Evolutionary conservation across 345 rosid species (phyloP).

Genomic region (Carallia brachiata): DNA sequence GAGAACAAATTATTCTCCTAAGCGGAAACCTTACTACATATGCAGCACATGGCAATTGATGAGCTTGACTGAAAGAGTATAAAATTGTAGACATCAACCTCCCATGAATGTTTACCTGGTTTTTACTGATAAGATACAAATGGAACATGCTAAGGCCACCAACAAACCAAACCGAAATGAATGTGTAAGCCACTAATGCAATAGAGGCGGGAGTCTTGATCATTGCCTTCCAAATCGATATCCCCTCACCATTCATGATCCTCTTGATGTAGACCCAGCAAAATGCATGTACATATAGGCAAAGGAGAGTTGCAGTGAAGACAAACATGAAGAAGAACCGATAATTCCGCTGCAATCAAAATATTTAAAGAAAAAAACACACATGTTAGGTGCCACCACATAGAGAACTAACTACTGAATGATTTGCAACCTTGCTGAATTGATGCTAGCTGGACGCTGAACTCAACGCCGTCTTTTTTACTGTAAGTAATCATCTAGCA

Average conservation of each 20-base stretch:
- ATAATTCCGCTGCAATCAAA: slow-evolving; percentile 81
- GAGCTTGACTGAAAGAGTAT: background rate
- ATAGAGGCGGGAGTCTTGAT: slow-evolving; percentile 85
- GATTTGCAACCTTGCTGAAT: too few species aligned
- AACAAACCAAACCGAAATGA: slow-evolving; percentile 81
- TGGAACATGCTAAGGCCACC: slow-evolving; percentile 90
- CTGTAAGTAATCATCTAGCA: too few species aligned
- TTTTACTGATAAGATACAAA: slow-evolving; percentile 77
- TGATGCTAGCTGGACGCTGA: too few species aligned
- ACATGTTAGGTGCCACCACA: too few species aligned
- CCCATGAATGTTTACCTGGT: slow-evolving; percentile 54
- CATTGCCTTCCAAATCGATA: slow-evolving; percentile 82
- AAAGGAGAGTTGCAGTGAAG: slow-evolving; percentile 62
- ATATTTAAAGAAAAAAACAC: background rate
- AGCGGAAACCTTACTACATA: background rate
- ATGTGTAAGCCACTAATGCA: slow-evolving; percentile 65
- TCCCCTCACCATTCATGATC: slow-evolving; percentile 57
- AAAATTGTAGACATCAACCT: background rate
- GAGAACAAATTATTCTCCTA: background rate
- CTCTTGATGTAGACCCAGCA: slow-evolving; percentile 79
- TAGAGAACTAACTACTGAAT: too few species aligned
- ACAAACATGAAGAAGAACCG: slow-evolving; percentile 95
- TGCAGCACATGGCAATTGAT: slow-evolving; percentile 8
- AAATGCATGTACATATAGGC: slow-evolving; percentile 81
- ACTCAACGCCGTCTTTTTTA: too few species aligned